These are phyloP conservation scores for Lactifluus piperatus DNA, from an alignment of 768 basidiomycete genomes.

Conservation along the genomic window DNA sequence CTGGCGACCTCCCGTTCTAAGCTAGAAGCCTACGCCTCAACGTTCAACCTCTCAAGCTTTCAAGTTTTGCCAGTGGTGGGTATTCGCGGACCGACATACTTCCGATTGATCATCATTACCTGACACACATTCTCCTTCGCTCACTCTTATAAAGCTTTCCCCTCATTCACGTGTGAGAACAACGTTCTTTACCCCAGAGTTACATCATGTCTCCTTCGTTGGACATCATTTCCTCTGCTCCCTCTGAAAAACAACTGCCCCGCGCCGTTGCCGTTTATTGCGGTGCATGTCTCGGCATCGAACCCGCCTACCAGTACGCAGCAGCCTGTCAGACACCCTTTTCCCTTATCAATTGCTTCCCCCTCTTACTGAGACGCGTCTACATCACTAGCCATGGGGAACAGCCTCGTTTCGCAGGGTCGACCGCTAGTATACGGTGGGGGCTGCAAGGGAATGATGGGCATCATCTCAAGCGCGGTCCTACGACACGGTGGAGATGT, in stretches of 20 bases:
- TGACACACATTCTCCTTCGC: not conserved
- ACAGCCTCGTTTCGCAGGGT: slow-evolving; percentile 51
- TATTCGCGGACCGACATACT: not conserved
- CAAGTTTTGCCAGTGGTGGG: not conserved
- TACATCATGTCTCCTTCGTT: not conserved
- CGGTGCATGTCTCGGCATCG: slow-evolving; percentile 61
- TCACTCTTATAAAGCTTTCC: not conserved
- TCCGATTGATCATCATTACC: not conserved
- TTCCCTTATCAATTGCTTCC: not conserved
- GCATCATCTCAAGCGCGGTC: slow-evolving; percentile 58
- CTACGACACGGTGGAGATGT: slow-evolving; percentile 61
- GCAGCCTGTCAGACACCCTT: slow-evolving; percentile 50
- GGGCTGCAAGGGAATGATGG: slow-evolving; percentile 80
- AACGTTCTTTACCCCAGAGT: not conserved
- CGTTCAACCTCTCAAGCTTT: not conserved
- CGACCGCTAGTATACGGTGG: slow-evolving; percentile 82
- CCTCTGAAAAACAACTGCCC: not conserved
- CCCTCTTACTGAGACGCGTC: not conserved
- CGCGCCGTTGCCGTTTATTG: slow-evolving; percentile 76
- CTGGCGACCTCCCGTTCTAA: not conserved
- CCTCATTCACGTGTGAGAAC: not conserved
- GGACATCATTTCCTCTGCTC: no score
- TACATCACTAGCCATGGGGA: slow-evolving; percentile 50
- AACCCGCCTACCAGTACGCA: slow-evolving; percentile 52
- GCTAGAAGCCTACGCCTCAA: not conserved